These are phyloP conservation scores for Patellifolia procumbens DNA, from an alignment of 179 eudicot species.

Conservation along the genomic window DNA sequence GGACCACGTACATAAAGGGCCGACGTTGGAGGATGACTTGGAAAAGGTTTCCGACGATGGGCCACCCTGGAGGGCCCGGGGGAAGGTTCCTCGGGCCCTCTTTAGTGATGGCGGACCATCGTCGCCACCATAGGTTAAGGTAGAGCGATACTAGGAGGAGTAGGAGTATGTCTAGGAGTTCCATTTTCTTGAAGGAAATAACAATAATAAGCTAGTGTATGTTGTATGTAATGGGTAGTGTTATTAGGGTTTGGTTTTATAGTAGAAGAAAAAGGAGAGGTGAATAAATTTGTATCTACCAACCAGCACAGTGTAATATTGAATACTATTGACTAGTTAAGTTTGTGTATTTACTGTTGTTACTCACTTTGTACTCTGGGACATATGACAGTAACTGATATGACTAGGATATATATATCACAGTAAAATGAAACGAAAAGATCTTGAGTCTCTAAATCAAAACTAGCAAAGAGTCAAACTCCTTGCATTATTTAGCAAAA, in stretches of 20 bases:
- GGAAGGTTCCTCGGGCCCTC: conserved; percentile 55
- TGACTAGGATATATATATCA: background rate
- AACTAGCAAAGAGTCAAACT: too few species aligned
- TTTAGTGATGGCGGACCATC: conserved; percentile 34
- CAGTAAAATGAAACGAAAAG: background rate
- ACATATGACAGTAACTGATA: background rate
- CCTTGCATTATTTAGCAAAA: too few species aligned
- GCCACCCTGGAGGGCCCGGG: conserved; percentile 96
- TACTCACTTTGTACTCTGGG: conserved; percentile 6
- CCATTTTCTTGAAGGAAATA: conserved; percentile 35
- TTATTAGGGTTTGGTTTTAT: background rate
- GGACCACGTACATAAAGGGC: conserved; percentile 66
- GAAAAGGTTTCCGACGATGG: conserved; percentile 73
- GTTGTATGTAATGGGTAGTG: background rate
- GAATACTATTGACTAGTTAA: conserved; percentile 22
- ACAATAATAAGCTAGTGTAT: background rate
- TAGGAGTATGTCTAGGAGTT: conserved; percentile 51
- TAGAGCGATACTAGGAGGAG: conserved; percentile 36
- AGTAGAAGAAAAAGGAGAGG: background rate
- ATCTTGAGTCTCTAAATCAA: background rate
- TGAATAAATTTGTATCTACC: conserved; percentile 39
- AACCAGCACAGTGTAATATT: conserved; percentile 26
- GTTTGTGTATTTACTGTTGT: conserved; percentile 17
- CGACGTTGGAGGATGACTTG: conserved; percentile 77
- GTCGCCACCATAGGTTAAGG: conserved; percentile 61